Percentiles rank a stretch among this genome's conserved stretches.
Evolutionary conservation across 306 rosid species (phyloP).

Genomic region (Cicer cuneatum): DNA sequence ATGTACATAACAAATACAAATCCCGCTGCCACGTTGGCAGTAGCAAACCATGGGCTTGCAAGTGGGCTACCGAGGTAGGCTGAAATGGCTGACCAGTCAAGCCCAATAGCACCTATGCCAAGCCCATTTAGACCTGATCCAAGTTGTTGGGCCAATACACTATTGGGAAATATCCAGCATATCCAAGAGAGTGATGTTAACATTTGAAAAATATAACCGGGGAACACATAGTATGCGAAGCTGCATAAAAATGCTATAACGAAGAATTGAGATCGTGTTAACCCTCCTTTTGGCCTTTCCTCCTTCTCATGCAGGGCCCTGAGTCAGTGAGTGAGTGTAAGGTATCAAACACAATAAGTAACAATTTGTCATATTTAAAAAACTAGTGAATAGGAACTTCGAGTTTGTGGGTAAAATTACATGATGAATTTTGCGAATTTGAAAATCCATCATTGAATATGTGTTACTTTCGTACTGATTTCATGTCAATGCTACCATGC

Average conservation of each 20-base stretch:
- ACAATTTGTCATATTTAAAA: background rate
- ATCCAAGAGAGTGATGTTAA: slow-evolving; percentile 81
- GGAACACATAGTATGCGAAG: slow-evolving; percentile 84
- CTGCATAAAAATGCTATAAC: slow-evolving; percentile 82
- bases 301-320: slow-evolving; percentile 92
- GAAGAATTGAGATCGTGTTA: slow-evolving; percentile 79
- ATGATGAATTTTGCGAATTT: no score
- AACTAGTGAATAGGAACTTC: no score
- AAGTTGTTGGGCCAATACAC: slow-evolving; percentile 77
- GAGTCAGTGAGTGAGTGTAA: background rate
- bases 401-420: no score
- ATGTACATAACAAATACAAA: slow-evolving; percentile 71
- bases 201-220: slow-evolving; percentile 84
- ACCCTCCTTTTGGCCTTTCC: slow-evolving; percentile 61
- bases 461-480: no score
- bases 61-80: slow-evolving; percentile 95
- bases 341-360: background rate
- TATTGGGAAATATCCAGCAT: slow-evolving; percentile 81
- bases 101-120: slow-evolving; percentile 69
- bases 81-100: slow-evolving; percentile 89
- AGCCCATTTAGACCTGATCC: slow-evolving; percentile 88
- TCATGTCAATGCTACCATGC: no score
- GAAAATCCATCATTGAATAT: no score
- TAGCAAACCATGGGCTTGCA: slow-evolving; percentile 98
- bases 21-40: slow-evolving; percentile 87